Base-by-base conservation (phyloP, 2,329 filamentous ascomycete genomes). In the Ilyonectria mors-panacis region DNA sequence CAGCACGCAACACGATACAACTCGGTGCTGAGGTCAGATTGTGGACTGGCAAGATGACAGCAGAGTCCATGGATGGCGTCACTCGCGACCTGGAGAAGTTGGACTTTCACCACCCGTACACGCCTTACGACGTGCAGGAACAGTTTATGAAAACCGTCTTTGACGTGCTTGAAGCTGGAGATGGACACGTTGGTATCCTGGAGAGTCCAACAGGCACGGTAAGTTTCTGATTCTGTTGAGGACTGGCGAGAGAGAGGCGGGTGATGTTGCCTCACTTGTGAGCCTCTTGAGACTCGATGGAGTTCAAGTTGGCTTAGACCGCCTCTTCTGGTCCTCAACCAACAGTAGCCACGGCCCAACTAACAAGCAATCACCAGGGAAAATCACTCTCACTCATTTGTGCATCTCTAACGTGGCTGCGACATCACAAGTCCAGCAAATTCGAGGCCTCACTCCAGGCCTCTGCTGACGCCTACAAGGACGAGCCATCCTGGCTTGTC, bases 321-420 rank as follows among this genome's bases (percentile, higher is more conserved):
- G 10, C 28, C 30, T 51, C 26, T 19, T n/a, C 33, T 28, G 2
- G 5, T 12, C n/a, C 15, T 15, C 12, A 17, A 59, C 6, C 21
- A 2, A 17, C n/a, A 8, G 15, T n/a, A 17, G 4, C n/a, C 4
- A 8, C 9, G 39, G 15, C 17, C 12, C 48, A n/a, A 65, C 63
- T 71, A 45, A 75, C 48, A 37, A 42, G 15, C 39, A 42, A 1
- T 4, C n/a, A 42, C 26, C 69, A 93, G 86, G 95, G 95, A 50
- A 98, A 98, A 86, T 97, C 95, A 1, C 82, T 98, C 50, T 97
- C 95, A 71, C 85, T 98, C 30, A 96, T 98, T 69, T 98, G 95
- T 78, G 93, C 92, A 45, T 91, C 94, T 6, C 80, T 98, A 75
- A 97, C 94, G 3, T 98, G 95, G 95, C 85, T 98, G n/a, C 91